Conservation (phyloP, 129 eudicot species). For the Artemisia argyi region DNA sequence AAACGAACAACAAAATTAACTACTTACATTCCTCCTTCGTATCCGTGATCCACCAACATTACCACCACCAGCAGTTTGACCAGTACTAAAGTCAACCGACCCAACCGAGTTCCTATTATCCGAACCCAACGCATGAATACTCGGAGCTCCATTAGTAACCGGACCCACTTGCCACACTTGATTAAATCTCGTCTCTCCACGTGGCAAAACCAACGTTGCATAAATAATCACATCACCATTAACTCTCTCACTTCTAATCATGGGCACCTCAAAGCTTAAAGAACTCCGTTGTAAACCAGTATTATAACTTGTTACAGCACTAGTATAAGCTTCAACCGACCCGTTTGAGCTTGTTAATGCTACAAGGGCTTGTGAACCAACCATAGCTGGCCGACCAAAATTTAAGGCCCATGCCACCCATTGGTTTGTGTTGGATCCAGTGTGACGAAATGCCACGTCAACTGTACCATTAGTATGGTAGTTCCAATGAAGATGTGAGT, state of each 20-base stretch:
- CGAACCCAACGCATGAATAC: slow-evolving; percentile 21
- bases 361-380: slow-evolving; percentile 58
- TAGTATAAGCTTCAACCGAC: slow-evolving; percentile 37
- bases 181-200: slow-evolving; percentile 45
- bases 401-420: slow-evolving; percentile 90
- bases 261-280: slow-evolving; percentile 42
- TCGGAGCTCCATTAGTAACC: slow-evolving; percentile 33
- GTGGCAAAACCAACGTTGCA: slow-evolving; percentile 63
- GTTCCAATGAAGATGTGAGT: slow-evolving; percentile 67
- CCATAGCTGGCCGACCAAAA: slow-evolving; percentile 38
- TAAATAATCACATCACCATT: slow-evolving; percentile 49
- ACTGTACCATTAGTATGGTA: slow-evolving; percentile 54
- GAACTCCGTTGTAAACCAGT: slow-evolving; percentile 22
- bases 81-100: slow-evolving; percentile 53
- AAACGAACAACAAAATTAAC: neutral
- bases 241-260: slow-evolving; percentile 33
- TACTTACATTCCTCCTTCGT: slow-evolving; percentile 72
- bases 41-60: slow-evolving; percentile 40
- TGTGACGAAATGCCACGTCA: slow-evolving; percentile 69
- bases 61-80: slow-evolving; percentile 37
- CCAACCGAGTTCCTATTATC: slow-evolving; percentile 44
- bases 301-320: neutral
- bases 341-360: slow-evolving; percentile 53
- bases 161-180: slow-evolving; percentile 91
- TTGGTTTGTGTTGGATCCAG: slow-evolving; percentile 37